These are phyloP conservation scores for Apiospora marii DNA, from an alignment of 2,329 filamentous ascomycete species.

Conservation along the genomic window DNA sequence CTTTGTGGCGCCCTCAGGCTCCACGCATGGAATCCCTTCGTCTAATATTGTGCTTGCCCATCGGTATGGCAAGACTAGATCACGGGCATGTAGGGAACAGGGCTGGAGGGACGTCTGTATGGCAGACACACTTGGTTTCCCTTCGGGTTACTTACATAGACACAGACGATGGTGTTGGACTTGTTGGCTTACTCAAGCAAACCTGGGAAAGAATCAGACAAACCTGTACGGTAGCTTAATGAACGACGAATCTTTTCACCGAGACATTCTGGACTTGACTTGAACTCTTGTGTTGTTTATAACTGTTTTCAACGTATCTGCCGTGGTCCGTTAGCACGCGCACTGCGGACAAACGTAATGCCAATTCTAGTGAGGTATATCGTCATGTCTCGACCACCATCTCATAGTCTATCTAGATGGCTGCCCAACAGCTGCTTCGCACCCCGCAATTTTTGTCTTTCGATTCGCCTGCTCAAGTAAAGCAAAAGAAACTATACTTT, in stretches of 20 bases:
- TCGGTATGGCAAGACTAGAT: background rate
- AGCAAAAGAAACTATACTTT: slow-evolving; percentile 23
- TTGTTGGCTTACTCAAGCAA: background rate
- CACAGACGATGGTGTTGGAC: background rate
- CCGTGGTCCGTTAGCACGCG: background rate
- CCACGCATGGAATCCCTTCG: background rate
- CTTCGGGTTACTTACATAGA: slow-evolving; percentile 7
- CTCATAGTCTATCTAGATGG: slow-evolving; percentile 20
- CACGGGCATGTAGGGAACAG: background rate
- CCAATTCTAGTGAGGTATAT: slow-evolving; percentile 16
- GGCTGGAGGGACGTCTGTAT: background rate
- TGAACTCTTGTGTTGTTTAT: background rate
- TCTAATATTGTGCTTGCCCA: background rate
- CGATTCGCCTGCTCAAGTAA: slow-evolving; percentile 24
- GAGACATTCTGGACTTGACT: background rate
- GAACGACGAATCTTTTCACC: slow-evolving; percentile 6
- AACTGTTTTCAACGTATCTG: background rate
- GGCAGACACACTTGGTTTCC: background rate
- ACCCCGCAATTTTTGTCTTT: slow-evolving; percentile 19
- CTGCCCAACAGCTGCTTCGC: slow-evolving; percentile 19
- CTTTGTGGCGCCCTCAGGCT: background rate
- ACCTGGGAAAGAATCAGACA: slow-evolving; percentile 4
- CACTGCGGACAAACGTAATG: background rate
- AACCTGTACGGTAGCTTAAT: background rate
- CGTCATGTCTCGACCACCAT: slow-evolving; percentile 15